Conservation (phyloP, 805 yeast genomes). For the Zygosaccharomyces kombuchaensis region DNA sequence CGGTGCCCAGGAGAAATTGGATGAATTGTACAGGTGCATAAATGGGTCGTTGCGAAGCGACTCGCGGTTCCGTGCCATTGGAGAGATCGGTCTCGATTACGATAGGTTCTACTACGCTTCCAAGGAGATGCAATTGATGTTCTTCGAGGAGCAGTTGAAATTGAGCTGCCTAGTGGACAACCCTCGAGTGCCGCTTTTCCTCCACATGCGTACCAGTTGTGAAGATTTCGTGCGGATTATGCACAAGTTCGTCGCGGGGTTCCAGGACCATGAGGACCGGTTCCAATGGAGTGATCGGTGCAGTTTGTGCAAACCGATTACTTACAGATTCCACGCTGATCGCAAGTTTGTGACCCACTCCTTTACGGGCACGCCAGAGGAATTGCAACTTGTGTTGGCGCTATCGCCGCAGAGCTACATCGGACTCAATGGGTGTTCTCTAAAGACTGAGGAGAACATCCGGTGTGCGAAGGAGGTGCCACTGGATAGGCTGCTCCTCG, state of each 20-base stretch:
- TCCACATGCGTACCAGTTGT: conserved; percentile 85
- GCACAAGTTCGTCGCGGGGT: conserved; percentile 51
- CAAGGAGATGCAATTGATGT: conserved; percentile 58
- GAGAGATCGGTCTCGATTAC: conserved; percentile 94
- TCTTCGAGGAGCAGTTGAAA: conserved; percentile 71
- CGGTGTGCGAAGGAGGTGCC: conserved; percentile 68
- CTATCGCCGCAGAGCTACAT: conserved; percentile 44
- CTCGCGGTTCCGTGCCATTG: conserved; percentile 67
- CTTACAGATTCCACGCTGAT: conserved; percentile 33
- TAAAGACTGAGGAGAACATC: conserved; percentile 71
- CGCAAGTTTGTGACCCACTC: conserved; percentile 88
- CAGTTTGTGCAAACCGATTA: conserved; percentile 12
- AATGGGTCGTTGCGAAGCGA: conserved; percentile 44
- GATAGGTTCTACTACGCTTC: conserved; percentile 80
- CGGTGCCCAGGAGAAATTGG: conserved; percentile 16
- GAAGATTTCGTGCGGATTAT: conserved; percentile 69
- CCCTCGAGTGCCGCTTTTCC: conserved; percentile 68
- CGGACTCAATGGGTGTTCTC: conserved; percentile 91
- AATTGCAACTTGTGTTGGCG: conserved; percentile 51
- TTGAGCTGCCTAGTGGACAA: conserved; percentile 39
- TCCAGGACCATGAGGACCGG: conserved; percentile 32
- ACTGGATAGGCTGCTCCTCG: conserved; percentile 64
- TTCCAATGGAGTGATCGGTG: conserved; percentile 13
- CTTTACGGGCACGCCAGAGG: conserved; percentile 77
- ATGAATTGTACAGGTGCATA: conserved; percentile 47